Percentiles rank a stretch among this genome's conserved stretches.
These are phyloP conservation scores for Fusarium hainanense DNA, from an alignment of 2,329 filamentous ascomycete genomes.

Conservation along the genomic window DNA sequence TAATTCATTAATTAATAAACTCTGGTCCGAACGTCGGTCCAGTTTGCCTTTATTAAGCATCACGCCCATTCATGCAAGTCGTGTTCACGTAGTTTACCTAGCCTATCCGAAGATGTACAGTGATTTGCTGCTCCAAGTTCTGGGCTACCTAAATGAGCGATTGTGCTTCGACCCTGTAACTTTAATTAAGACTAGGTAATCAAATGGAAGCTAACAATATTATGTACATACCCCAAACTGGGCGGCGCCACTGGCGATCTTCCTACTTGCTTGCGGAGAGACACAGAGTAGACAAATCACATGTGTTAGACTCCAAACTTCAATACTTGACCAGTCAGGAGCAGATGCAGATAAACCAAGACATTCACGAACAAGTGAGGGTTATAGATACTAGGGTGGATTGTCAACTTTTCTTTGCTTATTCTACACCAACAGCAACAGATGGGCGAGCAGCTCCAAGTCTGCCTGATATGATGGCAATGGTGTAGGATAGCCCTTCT, in stretches of 20 bases:
- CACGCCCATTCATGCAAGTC: neutral
- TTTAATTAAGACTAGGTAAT: neutral
- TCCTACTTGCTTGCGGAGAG: neutral
- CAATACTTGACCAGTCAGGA: neutral
- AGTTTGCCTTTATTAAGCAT: neutral
- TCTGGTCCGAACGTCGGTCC: neutral
- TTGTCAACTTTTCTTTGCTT: constrained; percentile 15
- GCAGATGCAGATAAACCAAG: neutral
- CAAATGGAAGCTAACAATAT: neutral
- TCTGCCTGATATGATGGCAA: constrained; percentile 17
- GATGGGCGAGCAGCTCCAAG: neutral
- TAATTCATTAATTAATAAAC: constrained; percentile 43
- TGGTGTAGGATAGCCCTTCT: constrained; percentile 37
- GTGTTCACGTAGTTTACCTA: neutral
- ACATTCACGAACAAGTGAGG: neutral
- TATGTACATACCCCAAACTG: neutral
- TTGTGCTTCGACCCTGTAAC: neutral
- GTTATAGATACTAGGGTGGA: neutral
- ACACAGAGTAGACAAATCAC: neutral
- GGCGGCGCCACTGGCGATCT: neutral
- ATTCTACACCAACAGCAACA: constrained; percentile 21
- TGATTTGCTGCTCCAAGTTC: neutral
- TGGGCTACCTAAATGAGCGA: neutral
- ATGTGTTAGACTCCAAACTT: neutral
- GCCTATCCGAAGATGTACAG: neutral